Percentiles rank a stretch among this genome's conserved stretches.
phyloP scores from a whole-genome alignment of 2,329 filamentous ascomycete species.

The Talaromyces sp. region DNA sequence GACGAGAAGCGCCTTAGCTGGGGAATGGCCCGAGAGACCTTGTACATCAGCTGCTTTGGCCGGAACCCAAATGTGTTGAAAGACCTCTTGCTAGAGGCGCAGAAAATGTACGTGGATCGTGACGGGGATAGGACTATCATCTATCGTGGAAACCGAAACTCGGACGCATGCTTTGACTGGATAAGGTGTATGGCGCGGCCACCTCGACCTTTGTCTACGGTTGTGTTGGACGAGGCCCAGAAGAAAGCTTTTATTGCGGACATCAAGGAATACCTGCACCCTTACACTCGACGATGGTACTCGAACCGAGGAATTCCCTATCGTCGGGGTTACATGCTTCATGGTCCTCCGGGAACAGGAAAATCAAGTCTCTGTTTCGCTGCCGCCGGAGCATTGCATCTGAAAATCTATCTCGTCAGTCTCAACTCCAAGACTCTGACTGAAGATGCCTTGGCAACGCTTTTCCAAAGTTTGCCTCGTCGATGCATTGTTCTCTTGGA shows the following conservation, averaged over 20 bases:
- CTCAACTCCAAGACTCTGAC: constrained; percentile 57
- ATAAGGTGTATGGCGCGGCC: constrained; percentile 36
- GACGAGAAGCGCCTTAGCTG: constrained; percentile 19
- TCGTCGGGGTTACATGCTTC: constrained; percentile 72
- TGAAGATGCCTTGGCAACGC: constrained; percentile 58
- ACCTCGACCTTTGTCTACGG: constrained; percentile 49
- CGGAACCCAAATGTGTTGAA: constrained; percentile 29
- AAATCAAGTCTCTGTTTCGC: constrained; percentile 69
- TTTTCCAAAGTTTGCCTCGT: constrained; percentile 63
- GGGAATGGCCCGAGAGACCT: constrained; percentile 21
- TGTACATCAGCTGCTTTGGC: constrained; percentile 31
- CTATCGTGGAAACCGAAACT: constrained; percentile 26
- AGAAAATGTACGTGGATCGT: constrained; percentile 28
- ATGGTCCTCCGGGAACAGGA: constrained; percentile 74
- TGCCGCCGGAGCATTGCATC: constrained; percentile 62
- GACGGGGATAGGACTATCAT: constrained; percentile 33
- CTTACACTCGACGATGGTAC: constrained; percentile 63
- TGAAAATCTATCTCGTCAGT: constrained; percentile 67
- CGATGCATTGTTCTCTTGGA: constrained; percentile 70
- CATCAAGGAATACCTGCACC: constrained; percentile 52
- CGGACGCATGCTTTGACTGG: constrained; percentile 22
- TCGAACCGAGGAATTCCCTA: constrained; percentile 77
- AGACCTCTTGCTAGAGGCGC: constrained; percentile 29
- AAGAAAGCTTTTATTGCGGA: constrained; percentile 48
- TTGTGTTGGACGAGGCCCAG: constrained; percentile 46